Evolutionary conservation across 2,329 filamentous ascomycete genomes (phyloP).

Genomic region (Apiospora phragmitis): DNA sequence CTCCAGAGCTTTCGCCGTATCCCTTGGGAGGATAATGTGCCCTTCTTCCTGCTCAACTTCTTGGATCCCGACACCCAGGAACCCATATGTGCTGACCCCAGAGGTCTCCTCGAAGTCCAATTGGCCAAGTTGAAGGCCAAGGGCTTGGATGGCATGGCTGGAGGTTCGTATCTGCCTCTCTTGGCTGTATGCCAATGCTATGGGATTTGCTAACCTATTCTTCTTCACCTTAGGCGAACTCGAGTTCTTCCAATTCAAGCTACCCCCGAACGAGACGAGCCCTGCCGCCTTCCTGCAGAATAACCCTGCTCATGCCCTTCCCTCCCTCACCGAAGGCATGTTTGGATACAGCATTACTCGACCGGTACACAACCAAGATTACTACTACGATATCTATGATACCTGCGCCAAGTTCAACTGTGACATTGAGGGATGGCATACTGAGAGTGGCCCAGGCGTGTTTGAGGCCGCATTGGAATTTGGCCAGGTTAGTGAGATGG

Average conservation of each 20-base stretch:
- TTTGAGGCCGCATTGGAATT: conserved; percentile 96
- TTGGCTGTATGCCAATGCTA: no score
- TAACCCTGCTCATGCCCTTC: conserved; percentile 64
- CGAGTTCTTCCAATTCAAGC: conserved; percentile 60
- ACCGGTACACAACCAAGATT: conserved; percentile 77
- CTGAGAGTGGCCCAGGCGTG: conserved; percentile 80
- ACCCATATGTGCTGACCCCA: conserved; percentile 69
- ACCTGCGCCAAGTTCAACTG: conserved; percentile 69
- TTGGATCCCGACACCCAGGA: conserved; percentile 65
- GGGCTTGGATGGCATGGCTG: conserved; percentile 72
- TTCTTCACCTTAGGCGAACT: conserved; percentile 64
- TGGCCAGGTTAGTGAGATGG: conserved; percentile 84
- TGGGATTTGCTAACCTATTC: neutral
- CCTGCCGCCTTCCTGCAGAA: conserved; percentile 66
- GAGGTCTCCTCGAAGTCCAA: conserved; percentile 64
- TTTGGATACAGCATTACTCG: conserved; percentile 80
- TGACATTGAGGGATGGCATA: conserved; percentile 80
- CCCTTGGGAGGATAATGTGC: conserved; percentile 76
- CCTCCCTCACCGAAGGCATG: conserved; percentile 76
- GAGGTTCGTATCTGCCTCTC: conserved; percentile 53
- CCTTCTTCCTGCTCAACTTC: conserved; percentile 76
- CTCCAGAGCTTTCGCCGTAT: conserved; percentile 70
- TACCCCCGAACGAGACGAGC: conserved; percentile 49
- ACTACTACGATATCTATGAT: conserved; percentile 77
- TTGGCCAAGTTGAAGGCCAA: conserved; percentile 60